Conservation (phyloP, 2,329 filamentous ascomycete genomes). For the Neobulgaria alba region DNA sequence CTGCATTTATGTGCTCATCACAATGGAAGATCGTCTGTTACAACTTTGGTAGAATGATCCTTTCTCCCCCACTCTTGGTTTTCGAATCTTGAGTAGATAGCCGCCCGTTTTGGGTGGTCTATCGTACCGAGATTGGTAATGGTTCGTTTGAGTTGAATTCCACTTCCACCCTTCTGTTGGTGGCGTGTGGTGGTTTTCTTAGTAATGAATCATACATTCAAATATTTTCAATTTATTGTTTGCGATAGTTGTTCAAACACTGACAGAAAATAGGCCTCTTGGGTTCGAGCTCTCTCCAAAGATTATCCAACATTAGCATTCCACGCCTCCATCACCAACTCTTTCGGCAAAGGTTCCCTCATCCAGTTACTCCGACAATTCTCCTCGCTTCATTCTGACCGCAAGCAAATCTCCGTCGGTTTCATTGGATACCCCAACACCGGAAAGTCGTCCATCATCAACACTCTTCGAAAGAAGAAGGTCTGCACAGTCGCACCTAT, state of each 20-base stretch:
- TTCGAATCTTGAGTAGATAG: conserved; percentile 61
- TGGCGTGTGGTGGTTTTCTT: conserved; percentile 78
- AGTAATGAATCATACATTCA: conserved; percentile 93
- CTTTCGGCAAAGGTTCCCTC: conserved; percentile 90
- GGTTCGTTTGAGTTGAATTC: conserved; percentile 98
- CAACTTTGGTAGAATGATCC: conserved; percentile 93
- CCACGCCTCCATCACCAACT: conserved; percentile 89
- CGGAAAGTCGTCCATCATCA: conserved; percentile 95
- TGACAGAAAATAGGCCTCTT: conserved; percentile 61
- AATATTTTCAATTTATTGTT: conserved; percentile 1
- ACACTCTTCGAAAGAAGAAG: conserved; percentile 88
- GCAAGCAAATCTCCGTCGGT: conserved; percentile 92
- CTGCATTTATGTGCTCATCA: conserved; percentile 48
- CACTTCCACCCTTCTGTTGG: conserved; percentile 52
- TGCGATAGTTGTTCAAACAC: conserved; percentile 23
- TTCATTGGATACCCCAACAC: conserved; percentile 75
- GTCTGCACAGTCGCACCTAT: conserved; percentile 91
- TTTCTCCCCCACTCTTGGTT: conserved; percentile 53
- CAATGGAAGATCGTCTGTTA: conserved; percentile 92
- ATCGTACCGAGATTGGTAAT: conserved; percentile 60
- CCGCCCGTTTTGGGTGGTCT: conserved; percentile 78
- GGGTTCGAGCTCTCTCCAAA: conserved; percentile 82
- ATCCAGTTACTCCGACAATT: conserved; percentile 92
- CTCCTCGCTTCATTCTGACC: conserved; percentile 75
- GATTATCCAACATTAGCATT: conserved; percentile 93